A percentile compares a stretch with the other conserved stretches of the same genome.
phyloP scores from a whole-genome alignment of 345 rosid genomes.

The Camelina sativa region DNA sequence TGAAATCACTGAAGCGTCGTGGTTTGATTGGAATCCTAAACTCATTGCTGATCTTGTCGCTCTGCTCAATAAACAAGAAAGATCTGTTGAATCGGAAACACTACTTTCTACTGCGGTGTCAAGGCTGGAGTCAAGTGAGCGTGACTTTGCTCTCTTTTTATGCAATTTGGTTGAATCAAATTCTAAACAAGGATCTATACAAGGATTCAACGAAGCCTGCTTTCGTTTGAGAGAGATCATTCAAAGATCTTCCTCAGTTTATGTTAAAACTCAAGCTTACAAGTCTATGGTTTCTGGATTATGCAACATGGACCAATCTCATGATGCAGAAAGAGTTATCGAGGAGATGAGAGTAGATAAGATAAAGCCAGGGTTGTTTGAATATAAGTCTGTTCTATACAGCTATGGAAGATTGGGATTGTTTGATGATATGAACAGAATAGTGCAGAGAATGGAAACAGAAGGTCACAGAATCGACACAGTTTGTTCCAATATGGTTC shows the following conservation, averaged over 20 bases:
- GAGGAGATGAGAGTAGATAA: slow-evolving; percentile 55
- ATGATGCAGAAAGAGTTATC: slow-evolving; percentile 60
- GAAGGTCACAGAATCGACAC: slow-evolving; percentile 63
- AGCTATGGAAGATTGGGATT: slow-evolving; percentile 74
- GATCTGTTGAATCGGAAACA: slow-evolving; percentile 49
- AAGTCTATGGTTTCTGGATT: slow-evolving; percentile 66
- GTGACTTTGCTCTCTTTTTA: slow-evolving; percentile 54
- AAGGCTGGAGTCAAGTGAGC: slow-evolving; percentile 53
- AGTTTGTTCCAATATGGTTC: slow-evolving; percentile 75
- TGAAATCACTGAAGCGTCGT: slow-evolving; percentile 63
- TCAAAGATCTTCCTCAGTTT: slow-evolving; percentile 55
- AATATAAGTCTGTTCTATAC: slow-evolving; percentile 56
- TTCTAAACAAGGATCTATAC: slow-evolving; percentile 46
- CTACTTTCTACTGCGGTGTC: slow-evolving; percentile 50
- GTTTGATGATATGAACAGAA: slow-evolving; percentile 67
- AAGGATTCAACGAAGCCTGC: slow-evolving; percentile 57
- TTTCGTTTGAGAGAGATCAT: slow-evolving; percentile 50
- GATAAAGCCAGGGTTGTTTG: slow-evolving; percentile 56
- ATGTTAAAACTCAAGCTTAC: slow-evolving; percentile 65
- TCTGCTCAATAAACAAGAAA: slow-evolving; percentile 63
- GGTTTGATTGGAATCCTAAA: slow-evolving; percentile 90
- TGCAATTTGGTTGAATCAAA: slow-evolving; percentile 66
- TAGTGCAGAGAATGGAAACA: slow-evolving; percentile 51
- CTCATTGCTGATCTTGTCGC: slow-evolving; percentile 69
- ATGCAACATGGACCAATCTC: slow-evolving; percentile 67